phyloP scores from a whole-genome alignment of 345 rosid genomes.

The Eucalyptus sideroxylon region DNA sequence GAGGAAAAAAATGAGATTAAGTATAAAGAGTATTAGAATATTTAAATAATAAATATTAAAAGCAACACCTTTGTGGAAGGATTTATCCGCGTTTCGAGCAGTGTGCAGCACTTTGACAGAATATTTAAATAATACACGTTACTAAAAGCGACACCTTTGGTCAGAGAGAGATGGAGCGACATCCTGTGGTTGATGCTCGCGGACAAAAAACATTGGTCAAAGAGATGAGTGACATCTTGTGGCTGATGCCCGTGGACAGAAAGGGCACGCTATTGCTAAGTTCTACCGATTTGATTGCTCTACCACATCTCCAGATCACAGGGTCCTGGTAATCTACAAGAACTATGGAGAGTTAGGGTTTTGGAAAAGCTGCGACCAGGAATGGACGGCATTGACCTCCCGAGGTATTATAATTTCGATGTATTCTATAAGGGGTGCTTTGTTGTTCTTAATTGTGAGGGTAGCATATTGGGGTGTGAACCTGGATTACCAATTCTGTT shows the following conservation, averaged over 20 bases:
- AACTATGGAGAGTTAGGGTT: background rate
- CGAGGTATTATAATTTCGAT: background rate
- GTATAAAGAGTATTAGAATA: fast-evolving
- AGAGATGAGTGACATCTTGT: too few species aligned
- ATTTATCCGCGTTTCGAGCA: too few species aligned
- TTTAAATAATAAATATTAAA: too few species aligned
- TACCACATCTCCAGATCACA: background rate
- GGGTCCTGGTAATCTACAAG: background rate
- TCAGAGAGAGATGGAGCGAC: too few species aligned
- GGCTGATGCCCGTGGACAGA: too few species aligned
- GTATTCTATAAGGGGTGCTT: background rate
- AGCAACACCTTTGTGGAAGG: too few species aligned
- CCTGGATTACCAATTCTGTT: background rate
- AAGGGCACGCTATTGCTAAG: background rate
- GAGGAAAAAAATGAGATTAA: too few species aligned
- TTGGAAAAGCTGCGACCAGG: background rate
- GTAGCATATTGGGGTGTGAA: background rate
- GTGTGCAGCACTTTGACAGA: too few species aligned
- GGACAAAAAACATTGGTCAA: too few species aligned
- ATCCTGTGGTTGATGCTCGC: too few species aligned
- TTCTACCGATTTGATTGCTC: background rate
- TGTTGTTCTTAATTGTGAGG: background rate
- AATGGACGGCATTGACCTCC: background rate
- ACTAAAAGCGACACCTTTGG: too few species aligned
- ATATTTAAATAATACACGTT: too few species aligned